Base-by-base conservation (phyloP, 2,329 filamentous ascomycete species). In the Diplodia mutila region DNA sequence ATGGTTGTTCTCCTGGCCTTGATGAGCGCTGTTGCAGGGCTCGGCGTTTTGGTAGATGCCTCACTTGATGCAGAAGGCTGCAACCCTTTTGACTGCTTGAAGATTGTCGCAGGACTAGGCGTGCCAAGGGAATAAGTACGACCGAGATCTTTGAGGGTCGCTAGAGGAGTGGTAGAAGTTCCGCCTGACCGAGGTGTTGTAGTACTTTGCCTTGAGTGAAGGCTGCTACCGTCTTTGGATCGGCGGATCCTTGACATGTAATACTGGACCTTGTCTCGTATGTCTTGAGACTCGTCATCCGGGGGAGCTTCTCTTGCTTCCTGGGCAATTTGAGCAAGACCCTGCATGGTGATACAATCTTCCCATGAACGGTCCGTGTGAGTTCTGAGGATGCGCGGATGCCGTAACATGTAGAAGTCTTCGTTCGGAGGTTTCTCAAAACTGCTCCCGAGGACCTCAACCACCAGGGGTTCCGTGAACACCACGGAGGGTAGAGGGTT, bases 391-490 rank as follows among this genome's bases (percentile, higher is more conserved):
- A 94, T 87, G 2, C 86, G 83, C 1, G 93, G 91, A 73, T 97
- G 96, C 1, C 93, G 86, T 64, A 93, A 86, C 68, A 89, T 89
- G 82, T 88, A 93, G 73, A 91, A 93, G 1, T 84, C 84, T 16
- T 87, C 88, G 73, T 90, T 89, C 4, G 87, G 85, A 2, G 86
- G 84, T 73, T 90, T 91, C 69, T 93, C 90, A 71, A 93, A 97
- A 0, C 90, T 89, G 69, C 92, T 91, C 65, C 92, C 94, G 27
- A 91, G 84, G 68, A 97, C 82, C 72, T 97, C 94, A 67, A 93
- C 91, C 0, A 97, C 87, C 23, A 92, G 86, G 0, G 93, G 93
- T 0, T 84, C 81, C 7, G 84, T 85, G 76, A 97, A 97, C 0
- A 89, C 78, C 1, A 83, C 78, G 0, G 83, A 81, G 72, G 82